Base-by-base conservation (phyloP, 2,329 filamentous ascomycete genomes). In the Penicillium sp. region DNA sequence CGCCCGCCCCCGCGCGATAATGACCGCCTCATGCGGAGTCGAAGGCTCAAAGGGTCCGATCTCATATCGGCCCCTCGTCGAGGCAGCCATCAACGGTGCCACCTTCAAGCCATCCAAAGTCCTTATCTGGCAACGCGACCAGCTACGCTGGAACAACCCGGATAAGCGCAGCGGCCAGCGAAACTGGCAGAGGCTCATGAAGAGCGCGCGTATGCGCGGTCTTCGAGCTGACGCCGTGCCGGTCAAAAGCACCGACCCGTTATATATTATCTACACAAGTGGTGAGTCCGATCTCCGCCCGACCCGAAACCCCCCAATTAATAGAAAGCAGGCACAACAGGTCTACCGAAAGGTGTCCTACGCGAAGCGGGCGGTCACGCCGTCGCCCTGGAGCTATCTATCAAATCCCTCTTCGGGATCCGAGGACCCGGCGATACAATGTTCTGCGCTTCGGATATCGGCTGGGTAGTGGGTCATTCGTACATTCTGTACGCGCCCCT, bases 211-310 rank as follows among this genome's bases (percentile, higher is more conserved):
- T 42, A 83, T 83, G 40, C 79, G 90, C 56, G 85, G 85, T 0
- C 63, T 92, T 34, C 87, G 81, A 66, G 89, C 89, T 0, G 86
- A 81, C 6, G 88, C 89, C 53, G 91, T 96, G 11, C 85, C 92
- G 0, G 86, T 96, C 2, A 85, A 83, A 58, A 90, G 89, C 48
- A 86, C 83, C 7, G 91, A 96, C 62, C 84, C 84, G 1, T 76
- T 96, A n/a, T 96, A 97, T 72, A 89, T 95, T 62, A 95, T 96
- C 54, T 93, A 96, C 69, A 96, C 91, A 0, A 90, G 87, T 47
- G 84, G 78, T 79, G 63, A 51, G 59, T 50, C 24, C 13, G 5
- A n/a, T 10, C 5, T 32, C 8, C 5, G 4, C 24, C 18, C 18
- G 18, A 18, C 18, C 18, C 18, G 18, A 18, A 18, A 18, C 18